A percentile compares a stretch with the other conserved stretches of the same genome.
Conservation (phyloP, 2,329 filamentous ascomycete species). For the Penicillium polonicum region DNA sequence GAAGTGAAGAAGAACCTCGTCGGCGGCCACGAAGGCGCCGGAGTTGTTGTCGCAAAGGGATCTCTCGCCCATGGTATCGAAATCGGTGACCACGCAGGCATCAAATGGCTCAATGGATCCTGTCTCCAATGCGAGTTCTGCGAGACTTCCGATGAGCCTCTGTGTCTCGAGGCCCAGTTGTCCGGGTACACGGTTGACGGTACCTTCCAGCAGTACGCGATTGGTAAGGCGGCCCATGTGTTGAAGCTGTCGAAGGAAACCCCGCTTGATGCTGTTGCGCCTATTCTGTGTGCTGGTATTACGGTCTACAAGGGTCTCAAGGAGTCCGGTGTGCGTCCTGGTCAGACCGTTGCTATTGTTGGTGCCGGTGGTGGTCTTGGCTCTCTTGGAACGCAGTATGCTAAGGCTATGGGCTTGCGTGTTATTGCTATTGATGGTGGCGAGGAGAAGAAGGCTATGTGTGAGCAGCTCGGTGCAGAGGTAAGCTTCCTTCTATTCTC, state of each 20-base stretch:
- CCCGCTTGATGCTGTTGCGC: slow-evolving; percentile 72
- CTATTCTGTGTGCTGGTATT: slow-evolving; percentile 80
- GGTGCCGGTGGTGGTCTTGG: slow-evolving; percentile 84
- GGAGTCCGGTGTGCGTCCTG: slow-evolving; percentile 71
- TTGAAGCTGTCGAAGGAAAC: slow-evolving; percentile 77
- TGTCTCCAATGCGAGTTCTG: slow-evolving; percentile 85
- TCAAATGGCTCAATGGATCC: slow-evolving; percentile 90
- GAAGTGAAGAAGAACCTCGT: slow-evolving; percentile 79
- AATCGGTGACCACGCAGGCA: slow-evolving; percentile 80
- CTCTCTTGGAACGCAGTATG: slow-evolving; percentile 79
- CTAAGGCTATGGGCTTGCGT: slow-evolving; percentile 82
- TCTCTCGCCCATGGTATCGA: slow-evolving; percentile 73
- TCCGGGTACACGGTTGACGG: slow-evolving; percentile 94
- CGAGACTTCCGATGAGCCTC: slow-evolving; percentile 74
- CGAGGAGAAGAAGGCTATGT: slow-evolving; percentile 72
- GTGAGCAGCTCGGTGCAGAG: slow-evolving; percentile 65
- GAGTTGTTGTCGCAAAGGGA: slow-evolving; percentile 77
- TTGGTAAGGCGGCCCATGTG: slow-evolving; percentile 82
- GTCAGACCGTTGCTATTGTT: slow-evolving; percentile 78
- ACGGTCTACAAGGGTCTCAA: slow-evolving; percentile 92
- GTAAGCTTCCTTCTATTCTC: slow-evolving; percentile 7
- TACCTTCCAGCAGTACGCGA: slow-evolving; percentile 87
- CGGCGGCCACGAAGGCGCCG: slow-evolving; percentile 77
- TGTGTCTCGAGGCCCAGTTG: slow-evolving; percentile 71
- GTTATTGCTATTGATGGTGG: slow-evolving; percentile 81